These are phyloP conservation scores for Afroboletus lepidellus DNA, from an alignment of 1,284 basidiomycete species.

Conservation along the genomic window DNA sequence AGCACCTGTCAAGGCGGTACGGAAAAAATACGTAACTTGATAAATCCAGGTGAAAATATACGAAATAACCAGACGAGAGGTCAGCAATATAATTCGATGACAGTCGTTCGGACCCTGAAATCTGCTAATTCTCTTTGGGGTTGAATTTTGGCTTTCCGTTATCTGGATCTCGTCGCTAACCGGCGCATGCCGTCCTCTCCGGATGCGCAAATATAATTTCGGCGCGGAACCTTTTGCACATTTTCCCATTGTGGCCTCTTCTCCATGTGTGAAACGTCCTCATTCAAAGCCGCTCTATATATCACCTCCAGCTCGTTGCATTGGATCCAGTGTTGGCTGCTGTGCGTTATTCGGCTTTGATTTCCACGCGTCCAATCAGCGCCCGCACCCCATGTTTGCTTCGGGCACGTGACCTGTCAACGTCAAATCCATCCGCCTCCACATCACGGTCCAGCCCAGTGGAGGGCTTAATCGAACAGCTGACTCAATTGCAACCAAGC, in stretches of 20 bases:
- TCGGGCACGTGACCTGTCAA: conserved; percentile 27
- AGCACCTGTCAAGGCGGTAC: conserved; percentile 36
- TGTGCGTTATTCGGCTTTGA: neutral
- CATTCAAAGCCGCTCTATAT: conserved; percentile 13
- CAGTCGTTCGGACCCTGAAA: conserved; percentile 36
- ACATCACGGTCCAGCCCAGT: conserved; percentile 9
- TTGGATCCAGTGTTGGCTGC: conserved; percentile 1
- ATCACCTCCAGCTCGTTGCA: conserved; percentile 8
- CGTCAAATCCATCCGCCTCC: neutral
- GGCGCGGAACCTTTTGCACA: conserved; percentile 32
- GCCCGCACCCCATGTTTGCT: conserved; percentile 7
- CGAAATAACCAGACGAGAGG: conserved; percentile 21
- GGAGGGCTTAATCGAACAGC: conserved; percentile 4
- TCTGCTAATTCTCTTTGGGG: conserved; percentile 27
- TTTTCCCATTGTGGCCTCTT: conserved; percentile 14
- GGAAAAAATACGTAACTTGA: conserved; percentile 34
- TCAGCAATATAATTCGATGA: conserved; percentile 30
- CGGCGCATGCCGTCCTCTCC: conserved; percentile 31
- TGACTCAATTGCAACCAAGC: conserved; percentile 17
- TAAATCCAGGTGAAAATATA: conserved; percentile 23
- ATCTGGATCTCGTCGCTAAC: conserved; percentile 33
- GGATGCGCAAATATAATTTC: conserved; percentile 34
- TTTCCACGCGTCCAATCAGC: conserved; percentile 11
- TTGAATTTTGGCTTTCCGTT: conserved; percentile 32
- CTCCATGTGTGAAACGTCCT: conserved; percentile 25